Percentiles rank a stretch among this genome's conserved stretches.
These are phyloP conservation scores for Cytidiella melzeri DNA, from an alignment of 768 basidiomycete species.

Conservation along the genomic window DNA sequence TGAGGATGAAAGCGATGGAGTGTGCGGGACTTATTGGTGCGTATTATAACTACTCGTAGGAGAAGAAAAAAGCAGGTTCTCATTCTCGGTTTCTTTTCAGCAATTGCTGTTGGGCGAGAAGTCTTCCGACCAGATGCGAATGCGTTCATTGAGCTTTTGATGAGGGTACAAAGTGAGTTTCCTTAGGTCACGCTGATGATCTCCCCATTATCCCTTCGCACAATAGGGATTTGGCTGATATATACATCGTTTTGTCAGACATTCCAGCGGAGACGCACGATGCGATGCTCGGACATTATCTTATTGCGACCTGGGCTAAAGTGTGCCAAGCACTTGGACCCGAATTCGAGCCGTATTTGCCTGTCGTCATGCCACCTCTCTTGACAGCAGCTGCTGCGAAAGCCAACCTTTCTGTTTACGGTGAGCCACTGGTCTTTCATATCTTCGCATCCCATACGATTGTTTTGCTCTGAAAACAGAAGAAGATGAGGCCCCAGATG, in stretches of 20 bases:
- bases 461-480: too few species aligned
- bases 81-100: constrained; percentile 30
- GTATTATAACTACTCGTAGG: constrained; percentile 16
- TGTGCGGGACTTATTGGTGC: constrained; percentile 81
- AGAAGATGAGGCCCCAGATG: constrained; percentile 49
- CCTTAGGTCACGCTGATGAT: too few species aligned
- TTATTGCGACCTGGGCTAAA: constrained; percentile 86
- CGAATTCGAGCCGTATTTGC: constrained; percentile 84
- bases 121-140: constrained; percentile 71
- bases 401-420: constrained; percentile 69
- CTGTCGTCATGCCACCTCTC: constrained; percentile 76
- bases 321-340: constrained; percentile 79
- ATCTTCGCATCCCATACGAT: too few species aligned
- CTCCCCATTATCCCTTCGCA: too few species aligned
- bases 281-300: constrained; percentile 64
- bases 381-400: constrained; percentile 74
- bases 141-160: constrained; percentile 64
- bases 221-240: too few species aligned
- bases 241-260: constrained; percentile 39
- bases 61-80: neutral
- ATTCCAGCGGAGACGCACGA: constrained; percentile 65
- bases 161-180: constrained; percentile 68
- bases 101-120: constrained; percentile 81
- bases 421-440: constrained; percentile 34
- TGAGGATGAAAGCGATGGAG: constrained; percentile 85